Conservation (phyloP, 371 early-diverging fungal species). For the Haplosporangium sp. region DNA sequence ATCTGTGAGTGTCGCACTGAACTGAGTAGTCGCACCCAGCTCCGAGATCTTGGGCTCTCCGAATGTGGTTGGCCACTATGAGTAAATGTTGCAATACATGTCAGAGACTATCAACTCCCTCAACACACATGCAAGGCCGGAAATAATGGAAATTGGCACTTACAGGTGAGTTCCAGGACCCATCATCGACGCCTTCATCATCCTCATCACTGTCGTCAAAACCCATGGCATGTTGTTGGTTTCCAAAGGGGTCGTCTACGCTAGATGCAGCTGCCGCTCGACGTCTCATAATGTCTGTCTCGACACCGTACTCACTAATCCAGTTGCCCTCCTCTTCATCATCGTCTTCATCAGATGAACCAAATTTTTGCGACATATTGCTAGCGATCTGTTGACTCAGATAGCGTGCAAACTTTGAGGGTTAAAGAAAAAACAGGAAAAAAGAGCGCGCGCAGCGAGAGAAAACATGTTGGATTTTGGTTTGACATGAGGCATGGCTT, state of each 20-base stretch:
- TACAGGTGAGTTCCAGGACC: slow-evolving; percentile 30
- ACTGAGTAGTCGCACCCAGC: slow-evolving; percentile 27
- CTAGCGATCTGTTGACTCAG: slow-evolving; percentile 69
- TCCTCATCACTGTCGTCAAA: slow-evolving; percentile 51
- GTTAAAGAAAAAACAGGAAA: slow-evolving; percentile 9
- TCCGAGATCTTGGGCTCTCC: slow-evolving; percentile 24
- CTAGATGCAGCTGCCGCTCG: slow-evolving; percentile 19
- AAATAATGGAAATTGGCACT: not conserved
- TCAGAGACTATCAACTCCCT: not conserved
- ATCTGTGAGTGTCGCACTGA: slow-evolving; percentile 30
- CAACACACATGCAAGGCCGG: not conserved
- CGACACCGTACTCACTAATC: slow-evolving; percentile 31
- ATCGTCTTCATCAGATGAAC: slow-evolving; percentile 61
- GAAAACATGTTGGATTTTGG: not conserved
- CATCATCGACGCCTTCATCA: slow-evolving; percentile 47
- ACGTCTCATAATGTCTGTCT: slow-evolving; percentile 33
- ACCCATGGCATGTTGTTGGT: slow-evolving; percentile 22
- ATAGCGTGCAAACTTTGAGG: slow-evolving; percentile 70
- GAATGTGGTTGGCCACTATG: slow-evolving; percentile 39
- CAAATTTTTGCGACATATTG: slow-evolving; percentile 69
- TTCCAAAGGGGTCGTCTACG: slow-evolving; percentile 37
- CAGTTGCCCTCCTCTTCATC: slow-evolving; percentile 64
- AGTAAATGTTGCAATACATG: not conserved
- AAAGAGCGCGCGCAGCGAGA: not conserved
- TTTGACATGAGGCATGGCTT: not conserved